Conservation (phyloP, 257 asterid species). For the Pogostemon cablin region DNA sequence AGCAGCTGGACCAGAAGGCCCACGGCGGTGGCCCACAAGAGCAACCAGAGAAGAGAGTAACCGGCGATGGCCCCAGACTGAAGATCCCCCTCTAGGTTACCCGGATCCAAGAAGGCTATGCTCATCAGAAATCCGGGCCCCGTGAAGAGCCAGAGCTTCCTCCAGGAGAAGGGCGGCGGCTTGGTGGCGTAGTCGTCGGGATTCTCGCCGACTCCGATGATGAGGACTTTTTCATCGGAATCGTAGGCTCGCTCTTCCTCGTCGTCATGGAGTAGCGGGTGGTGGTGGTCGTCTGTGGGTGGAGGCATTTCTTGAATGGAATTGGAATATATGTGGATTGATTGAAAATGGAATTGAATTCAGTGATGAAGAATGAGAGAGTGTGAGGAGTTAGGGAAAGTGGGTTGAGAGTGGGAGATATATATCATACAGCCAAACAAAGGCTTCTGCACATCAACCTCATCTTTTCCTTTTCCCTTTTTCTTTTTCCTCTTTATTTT, state of each 20-base stretch:
- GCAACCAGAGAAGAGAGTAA: slow-evolving; percentile 71
- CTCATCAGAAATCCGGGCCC: slow-evolving; percentile 88
- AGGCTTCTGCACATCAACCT: neutral
- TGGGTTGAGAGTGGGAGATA: neutral
- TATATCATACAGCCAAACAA: neutral
- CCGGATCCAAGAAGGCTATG: slow-evolving; percentile 85
- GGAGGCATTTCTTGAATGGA: slow-evolving; percentile 34
- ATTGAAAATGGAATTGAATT: neutral
- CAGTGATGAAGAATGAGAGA: neutral
- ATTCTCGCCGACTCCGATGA: slow-evolving; percentile 53
- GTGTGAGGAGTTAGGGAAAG: slow-evolving; percentile 20
- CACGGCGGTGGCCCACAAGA: slow-evolving; percentile 83
- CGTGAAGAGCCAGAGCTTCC: slow-evolving; percentile 80
- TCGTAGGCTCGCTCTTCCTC: slow-evolving; percentile 61
- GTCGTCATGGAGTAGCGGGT: slow-evolving; percentile 21
- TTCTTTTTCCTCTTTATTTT: neutral
- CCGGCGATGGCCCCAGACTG: slow-evolving; percentile 90
- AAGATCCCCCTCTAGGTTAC: slow-evolving; percentile 83
- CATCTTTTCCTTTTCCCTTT: neutral
- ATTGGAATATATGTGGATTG: neutral
- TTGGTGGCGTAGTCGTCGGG: slow-evolving; percentile 38
- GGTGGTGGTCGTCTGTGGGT: slow-evolving; percentile 31
- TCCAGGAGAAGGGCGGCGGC: slow-evolving; percentile 75
- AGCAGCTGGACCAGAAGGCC: slow-evolving; percentile 76
- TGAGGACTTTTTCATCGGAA: slow-evolving; percentile 54